Evolutionary conservation across 192 early-diverging fungal genomes (phyloP).

Genomic region (Umbelopsis sp.): DNA sequence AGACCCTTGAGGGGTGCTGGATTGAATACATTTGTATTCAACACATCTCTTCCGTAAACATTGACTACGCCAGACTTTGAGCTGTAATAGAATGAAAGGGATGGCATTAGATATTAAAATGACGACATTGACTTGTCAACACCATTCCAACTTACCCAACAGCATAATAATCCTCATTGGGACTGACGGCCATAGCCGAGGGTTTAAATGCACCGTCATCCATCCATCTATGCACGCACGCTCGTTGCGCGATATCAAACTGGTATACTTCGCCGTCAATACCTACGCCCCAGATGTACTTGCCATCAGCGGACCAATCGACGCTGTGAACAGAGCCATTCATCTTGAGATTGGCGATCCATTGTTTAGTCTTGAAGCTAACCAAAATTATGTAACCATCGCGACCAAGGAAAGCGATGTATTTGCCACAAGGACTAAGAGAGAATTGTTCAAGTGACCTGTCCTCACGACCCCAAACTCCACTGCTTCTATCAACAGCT

Average conservation of each 20-base stretch:
- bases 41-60: slow-evolving; percentile 69
- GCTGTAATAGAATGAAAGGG: slow-evolving; percentile 50
- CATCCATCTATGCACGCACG: slow-evolving; percentile 76
- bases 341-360: slow-evolving; percentile 89
- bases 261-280: slow-evolving; percentile 87
- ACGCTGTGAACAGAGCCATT: slow-evolving; percentile 76
- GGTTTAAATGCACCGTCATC: slow-evolving; percentile 86
- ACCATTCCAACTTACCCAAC: slow-evolving; percentile 67
- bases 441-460: slow-evolving; percentile 72
- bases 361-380: slow-evolving; percentile 79
- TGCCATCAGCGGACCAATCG: slow-evolving; percentile 80
- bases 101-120: neutral
- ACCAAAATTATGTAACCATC: slow-evolving; percentile 86
- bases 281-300: slow-evolving; percentile 77
- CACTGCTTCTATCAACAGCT: slow-evolving; percentile 64
- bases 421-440: slow-evolving; percentile 70
- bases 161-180: slow-evolving; percentile 77
- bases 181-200: slow-evolving; percentile 69
- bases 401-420: slow-evolving; percentile 77
- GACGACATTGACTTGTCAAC: neutral
- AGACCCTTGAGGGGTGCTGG: slow-evolving; percentile 78
- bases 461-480: slow-evolving; percentile 79
- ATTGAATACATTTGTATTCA: slow-evolving; percentile 42
- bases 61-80: slow-evolving; percentile 89
- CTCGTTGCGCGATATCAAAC: slow-evolving; percentile 79